Evolutionary conservation across 2,329 filamentous ascomycete species (phyloP).

Genomic region (Nemania sp.): DNA sequence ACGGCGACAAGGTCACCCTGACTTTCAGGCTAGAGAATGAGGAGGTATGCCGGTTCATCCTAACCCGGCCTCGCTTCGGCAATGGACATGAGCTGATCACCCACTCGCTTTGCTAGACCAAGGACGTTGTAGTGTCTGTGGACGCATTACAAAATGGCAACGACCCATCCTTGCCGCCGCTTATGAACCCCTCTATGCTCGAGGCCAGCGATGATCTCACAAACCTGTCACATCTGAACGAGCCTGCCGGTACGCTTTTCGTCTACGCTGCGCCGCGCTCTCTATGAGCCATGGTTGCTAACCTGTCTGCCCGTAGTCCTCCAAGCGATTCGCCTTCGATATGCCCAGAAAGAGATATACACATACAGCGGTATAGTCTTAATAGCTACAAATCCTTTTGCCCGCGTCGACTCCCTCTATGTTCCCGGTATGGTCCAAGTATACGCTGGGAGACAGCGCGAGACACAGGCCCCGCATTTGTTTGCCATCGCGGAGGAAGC

Average conservation of each 20-base stretch:
- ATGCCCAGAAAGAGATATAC: conserved; percentile 98
- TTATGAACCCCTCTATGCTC: conserved; percentile 98
- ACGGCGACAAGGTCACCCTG: conserved; percentile 85
- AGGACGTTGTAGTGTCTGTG: conserved; percentile 76
- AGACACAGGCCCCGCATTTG: conserved; percentile 94
- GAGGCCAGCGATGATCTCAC: conserved; percentile 98
- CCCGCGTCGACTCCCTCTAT: conserved; percentile 95
- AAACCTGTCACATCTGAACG: conserved; percentile 96
- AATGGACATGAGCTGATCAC: conserved; percentile 23
- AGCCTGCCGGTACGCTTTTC: conserved; percentile 75
- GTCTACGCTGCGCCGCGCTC: conserved; percentile 8
- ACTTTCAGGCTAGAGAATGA: conserved; percentile 91
- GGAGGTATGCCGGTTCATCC: conserved; percentile 63
- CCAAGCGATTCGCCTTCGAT: conserved; percentile 95
- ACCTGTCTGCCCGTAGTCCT: conserved; percentile 64
- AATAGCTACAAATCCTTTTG: conserved; percentile 98
- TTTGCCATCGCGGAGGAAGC: conserved; percentile 99
- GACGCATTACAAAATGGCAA: conserved; percentile 77
- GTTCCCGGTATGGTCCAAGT: conserved; percentile 99
- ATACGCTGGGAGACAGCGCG: conserved; percentile 94
- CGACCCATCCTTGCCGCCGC: conserved; percentile 78
- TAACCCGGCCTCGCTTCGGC: not conserved
- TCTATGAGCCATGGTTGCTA: conserved; percentile 28
- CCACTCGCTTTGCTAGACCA: conserved; percentile 59
- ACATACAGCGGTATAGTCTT: conserved; percentile 98